Conservation (phyloP, 2,329 filamentous ascomycete species). For the Dothideomycetes sp. region DNA sequence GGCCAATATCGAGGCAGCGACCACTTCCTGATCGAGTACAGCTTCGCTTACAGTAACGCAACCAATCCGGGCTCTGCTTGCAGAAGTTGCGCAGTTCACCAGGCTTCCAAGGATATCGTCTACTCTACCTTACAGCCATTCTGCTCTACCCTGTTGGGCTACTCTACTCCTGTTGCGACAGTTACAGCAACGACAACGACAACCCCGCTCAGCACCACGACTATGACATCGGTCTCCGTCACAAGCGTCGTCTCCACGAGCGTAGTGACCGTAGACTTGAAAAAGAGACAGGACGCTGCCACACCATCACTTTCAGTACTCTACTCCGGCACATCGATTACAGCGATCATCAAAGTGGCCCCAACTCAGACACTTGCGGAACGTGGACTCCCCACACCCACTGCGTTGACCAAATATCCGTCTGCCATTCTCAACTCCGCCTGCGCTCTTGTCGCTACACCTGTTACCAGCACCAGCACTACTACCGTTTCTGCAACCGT, state of each 20-base stretch:
- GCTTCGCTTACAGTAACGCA: constrained; percentile 7
- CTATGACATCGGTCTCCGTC: neutral
- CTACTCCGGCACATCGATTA: no score
- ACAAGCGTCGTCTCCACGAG: no score
- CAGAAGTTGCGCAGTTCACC: constrained; percentile 7
- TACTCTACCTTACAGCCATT: constrained; percentile 9
- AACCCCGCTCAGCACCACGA: constrained; percentile 1
- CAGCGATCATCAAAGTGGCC: no score
- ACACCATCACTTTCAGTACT: no score
- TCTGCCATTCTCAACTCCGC: neutral
- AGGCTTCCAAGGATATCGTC: constrained; percentile 8
- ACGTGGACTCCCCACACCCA: constrained; percentile 2
- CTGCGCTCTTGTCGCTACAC: neutral
- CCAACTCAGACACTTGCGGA: no score
- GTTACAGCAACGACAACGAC: constrained; percentile 1
- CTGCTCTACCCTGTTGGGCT: constrained; percentile 9
- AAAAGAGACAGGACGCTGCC: no score
- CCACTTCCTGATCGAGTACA: constrained; percentile 9
- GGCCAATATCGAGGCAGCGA: constrained; percentile 10
- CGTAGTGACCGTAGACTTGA: no score
- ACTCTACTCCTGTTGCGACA: neutral
- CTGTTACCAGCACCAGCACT: neutral
- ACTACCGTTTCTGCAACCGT: neutral
- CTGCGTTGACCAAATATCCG: constrained; percentile 6
- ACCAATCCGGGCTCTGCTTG: constrained; percentile 3